A percentile compares a stretch with the other conserved stretches of the same genome.
Conservation (phyloP, 352 stramenopile genomes). For the Pythium aquatile region DNA sequence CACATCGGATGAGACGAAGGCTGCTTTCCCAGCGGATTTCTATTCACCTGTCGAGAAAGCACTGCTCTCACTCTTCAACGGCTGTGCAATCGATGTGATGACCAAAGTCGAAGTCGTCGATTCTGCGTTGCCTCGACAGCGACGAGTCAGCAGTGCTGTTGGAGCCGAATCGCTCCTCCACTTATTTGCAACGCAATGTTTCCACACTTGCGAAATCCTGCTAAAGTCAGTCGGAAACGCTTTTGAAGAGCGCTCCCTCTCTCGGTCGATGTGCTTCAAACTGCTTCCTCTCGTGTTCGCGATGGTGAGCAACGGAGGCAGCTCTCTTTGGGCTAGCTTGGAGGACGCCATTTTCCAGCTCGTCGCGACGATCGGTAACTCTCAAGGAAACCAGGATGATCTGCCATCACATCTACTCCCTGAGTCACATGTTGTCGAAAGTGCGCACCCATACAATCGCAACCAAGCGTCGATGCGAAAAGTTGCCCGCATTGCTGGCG, state of each 20-base stretch:
- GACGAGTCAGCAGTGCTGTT: conserved; percentile 9
- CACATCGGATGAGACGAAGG: background rate
- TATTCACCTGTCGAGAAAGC: conserved; percentile 22
- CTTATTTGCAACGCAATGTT: conserved; percentile 39
- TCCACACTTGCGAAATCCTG: conserved; percentile 29
- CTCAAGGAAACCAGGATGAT: background rate
- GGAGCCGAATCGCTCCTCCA: conserved; percentile 36
- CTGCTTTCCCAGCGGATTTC: background rate
- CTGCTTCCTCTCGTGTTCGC: conserved; percentile 22
- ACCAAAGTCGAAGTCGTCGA: background rate
- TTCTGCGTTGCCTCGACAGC: background rate
- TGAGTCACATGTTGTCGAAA: conserved; percentile 47
- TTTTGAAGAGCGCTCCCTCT: background rate
- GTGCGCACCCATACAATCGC: conserved; percentile 61
- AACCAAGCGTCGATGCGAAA: conserved; percentile 58
- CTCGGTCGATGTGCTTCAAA: conserved; percentile 20
- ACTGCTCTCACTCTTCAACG: conserved; percentile 21
- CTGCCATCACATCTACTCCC: background rate
- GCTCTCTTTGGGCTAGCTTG: conserved; percentile 1
- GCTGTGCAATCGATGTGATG: conserved; percentile 23
- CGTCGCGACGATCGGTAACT: background rate
- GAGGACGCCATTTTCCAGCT: conserved; percentile 17
- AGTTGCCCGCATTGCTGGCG: conserved; percentile 52
- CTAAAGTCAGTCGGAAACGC: background rate
- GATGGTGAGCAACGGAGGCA: conserved; percentile 20